Evolutionary conservation across 805 yeast species (phyloP).

Genomic region (Myxozyma neotropica): DNA sequence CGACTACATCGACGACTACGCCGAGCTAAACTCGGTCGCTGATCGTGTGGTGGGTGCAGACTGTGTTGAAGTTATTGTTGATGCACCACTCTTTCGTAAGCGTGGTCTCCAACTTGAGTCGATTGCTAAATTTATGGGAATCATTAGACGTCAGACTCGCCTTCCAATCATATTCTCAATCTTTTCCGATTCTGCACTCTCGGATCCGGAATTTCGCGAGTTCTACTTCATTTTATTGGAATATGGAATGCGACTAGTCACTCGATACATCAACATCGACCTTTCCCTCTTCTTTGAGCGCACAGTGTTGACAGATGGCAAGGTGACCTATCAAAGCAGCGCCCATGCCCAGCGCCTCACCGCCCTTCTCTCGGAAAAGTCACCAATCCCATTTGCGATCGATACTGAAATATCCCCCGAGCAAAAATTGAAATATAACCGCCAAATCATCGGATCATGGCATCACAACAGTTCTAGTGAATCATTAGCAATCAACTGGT

Average conservation of each 20-base stretch:
- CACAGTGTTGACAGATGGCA: neutral
- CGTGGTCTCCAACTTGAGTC: conserved; percentile 46
- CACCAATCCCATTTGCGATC: conserved; percentile 74
- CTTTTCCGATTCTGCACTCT: conserved; percentile 45
- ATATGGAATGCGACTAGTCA: conserved; percentile 68
- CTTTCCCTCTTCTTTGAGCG: conserved; percentile 1
- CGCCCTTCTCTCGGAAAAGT: conserved; percentile 43
- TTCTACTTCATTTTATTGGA: conserved; percentile 60
- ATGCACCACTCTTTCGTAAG: conserved; percentile 56
- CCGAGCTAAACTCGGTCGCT: conserved; percentile 41
- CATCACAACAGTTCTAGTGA: neutral
- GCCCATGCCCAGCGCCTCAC: neutral
- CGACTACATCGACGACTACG: conserved; percentile 41
- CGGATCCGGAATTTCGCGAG: conserved; percentile 31
- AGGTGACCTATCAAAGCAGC: neutral
- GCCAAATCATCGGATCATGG: conserved; percentile 40
- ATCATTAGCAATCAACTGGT: conserved; percentile 62
- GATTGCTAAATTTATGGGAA: conserved; percentile 72
- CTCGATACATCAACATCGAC: conserved; percentile 17
- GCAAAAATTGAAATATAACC: conserved; percentile 45
- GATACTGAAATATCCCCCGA: conserved; percentile 56
- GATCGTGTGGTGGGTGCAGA: conserved; percentile 68
- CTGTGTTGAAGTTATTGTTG: conserved; percentile 85
- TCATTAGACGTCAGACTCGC: conserved; percentile 61
- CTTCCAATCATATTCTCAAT: conserved; percentile 82